Percentiles rank a stretch among this genome's conserved stretches.
Evolutionary conservation across 2,329 filamentous ascomycete genomes (phyloP).

Genomic region (Aureobasidium zeae): DNA sequence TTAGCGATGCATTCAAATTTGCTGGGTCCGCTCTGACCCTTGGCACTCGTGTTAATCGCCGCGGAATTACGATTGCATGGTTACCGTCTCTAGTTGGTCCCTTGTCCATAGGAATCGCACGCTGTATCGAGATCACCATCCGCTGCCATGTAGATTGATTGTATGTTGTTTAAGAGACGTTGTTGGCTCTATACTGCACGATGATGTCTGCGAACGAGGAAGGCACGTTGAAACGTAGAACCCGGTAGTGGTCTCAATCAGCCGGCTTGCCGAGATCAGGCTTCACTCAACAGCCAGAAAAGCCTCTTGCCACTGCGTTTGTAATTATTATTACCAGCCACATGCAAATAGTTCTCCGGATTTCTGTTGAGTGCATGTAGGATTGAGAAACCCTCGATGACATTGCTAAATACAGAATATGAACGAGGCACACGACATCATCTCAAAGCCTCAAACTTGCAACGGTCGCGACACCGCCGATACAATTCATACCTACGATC

Average conservation of each 20-base stretch:
- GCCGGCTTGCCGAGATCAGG: constrained; percentile 6
- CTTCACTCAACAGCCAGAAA: not conserved
- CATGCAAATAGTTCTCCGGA: not conserved
- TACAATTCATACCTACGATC: too few relatives aligned
- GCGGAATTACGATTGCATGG: constrained; percentile 3
- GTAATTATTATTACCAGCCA: not conserved
- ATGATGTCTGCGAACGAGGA: constrained; percentile 1
- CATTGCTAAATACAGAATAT: constrained; percentile 2
- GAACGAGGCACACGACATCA: not conserved
- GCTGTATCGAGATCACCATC: constrained; percentile 1
- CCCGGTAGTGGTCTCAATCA: not conserved
- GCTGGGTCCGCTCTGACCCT: constrained; percentile 4
- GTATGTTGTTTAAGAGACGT: not conserved
- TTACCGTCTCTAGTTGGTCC: not conserved
- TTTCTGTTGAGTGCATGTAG: not conserved
- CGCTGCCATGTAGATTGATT: not conserved
- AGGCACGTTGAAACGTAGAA: constrained; percentile 10
- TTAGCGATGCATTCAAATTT: constrained; percentile 12
- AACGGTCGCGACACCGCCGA: too few relatives aligned
- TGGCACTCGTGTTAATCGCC: constrained; percentile 12
- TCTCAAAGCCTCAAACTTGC: too few relatives aligned
- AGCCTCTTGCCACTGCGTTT: not conserved
- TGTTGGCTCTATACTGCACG: constrained; percentile 1
- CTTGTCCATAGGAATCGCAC: not conserved
- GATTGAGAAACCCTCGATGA: constrained; percentile 1